A percentile compares a stretch with the other conserved stretches of the same genome.
Conservation (phyloP, 2,329 filamentous ascomycete species). For the Cercospora zeae-maydis region DNA sequence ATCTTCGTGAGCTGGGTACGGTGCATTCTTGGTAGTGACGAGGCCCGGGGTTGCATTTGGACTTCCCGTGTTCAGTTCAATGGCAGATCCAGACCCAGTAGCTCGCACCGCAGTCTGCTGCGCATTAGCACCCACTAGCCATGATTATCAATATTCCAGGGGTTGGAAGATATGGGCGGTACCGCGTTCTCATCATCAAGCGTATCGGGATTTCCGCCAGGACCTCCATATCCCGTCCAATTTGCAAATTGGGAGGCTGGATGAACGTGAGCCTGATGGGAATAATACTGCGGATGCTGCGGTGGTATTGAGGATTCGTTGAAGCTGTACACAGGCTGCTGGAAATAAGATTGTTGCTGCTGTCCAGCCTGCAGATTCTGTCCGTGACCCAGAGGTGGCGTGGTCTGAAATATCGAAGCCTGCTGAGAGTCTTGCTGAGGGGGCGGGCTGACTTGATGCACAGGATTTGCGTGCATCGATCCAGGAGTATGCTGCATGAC, state of each 20-base stretch:
- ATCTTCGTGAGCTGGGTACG: neutral
- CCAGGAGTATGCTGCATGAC: conserved; percentile 16
- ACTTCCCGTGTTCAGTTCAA: neutral
- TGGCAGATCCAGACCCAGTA: neutral
- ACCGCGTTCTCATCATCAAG: conserved; percentile 35
- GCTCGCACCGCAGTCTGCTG: neutral
- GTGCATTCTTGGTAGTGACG: neutral
- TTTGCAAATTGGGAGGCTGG: conserved; percentile 31
- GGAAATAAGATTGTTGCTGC: conserved; percentile 23
- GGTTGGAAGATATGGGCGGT: conserved; percentile 26
- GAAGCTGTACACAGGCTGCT: conserved; percentile 20
- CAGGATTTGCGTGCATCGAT: conserved; percentile 12
- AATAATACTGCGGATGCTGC: conserved; percentile 16
- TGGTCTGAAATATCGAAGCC: conserved; percentile 11
- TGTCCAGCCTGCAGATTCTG: conserved; percentile 9
- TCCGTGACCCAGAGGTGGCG: conserved; percentile 9
- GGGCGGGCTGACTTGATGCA: conserved; percentile 23
- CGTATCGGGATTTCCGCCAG: conserved; percentile 24
- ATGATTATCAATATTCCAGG: conserved; percentile 22
- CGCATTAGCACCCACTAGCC: conserved; percentile 5
- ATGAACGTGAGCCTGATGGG: conserved; percentile 16
- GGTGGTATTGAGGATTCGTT: conserved; percentile 5
- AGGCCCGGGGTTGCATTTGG: neutral
- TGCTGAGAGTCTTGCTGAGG: conserved; percentile 16
- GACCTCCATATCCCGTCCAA: conserved; percentile 32